These are phyloP conservation scores for Thalassiosira profunda DNA, from an alignment of 108 stramenopile species.

Conservation along the genomic window DNA sequence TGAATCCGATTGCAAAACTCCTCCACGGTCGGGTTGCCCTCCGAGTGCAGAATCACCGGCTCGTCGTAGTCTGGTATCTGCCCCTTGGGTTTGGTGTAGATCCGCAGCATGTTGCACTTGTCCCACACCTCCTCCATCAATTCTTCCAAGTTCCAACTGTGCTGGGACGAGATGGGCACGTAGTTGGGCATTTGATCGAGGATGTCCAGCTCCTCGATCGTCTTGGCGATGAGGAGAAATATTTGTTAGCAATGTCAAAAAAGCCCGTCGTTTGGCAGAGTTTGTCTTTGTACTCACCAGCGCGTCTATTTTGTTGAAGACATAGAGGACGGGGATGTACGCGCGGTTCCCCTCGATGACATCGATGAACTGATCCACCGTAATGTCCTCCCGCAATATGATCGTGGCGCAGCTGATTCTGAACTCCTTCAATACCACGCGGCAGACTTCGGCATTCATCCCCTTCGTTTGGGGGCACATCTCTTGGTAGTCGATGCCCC, in stretches of 20 bases:
- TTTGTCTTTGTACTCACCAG: too few species aligned
- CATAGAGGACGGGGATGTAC: constrained; percentile 97
- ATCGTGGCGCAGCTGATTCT: constrained; percentile 93
- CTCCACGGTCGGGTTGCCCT: constrained; percentile 92
- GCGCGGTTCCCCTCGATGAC: constrained; percentile 96
- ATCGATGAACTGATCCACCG: constrained; percentile 98
- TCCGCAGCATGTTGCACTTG: constrained; percentile 94
- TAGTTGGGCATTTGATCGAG: constrained; percentile 98
- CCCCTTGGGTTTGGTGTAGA: constrained; percentile 99
- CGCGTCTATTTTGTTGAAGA: constrained; percentile 99
- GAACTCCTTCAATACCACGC: constrained; percentile 94
- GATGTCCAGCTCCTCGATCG: constrained; percentile 99
- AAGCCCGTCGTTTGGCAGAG: too few species aligned
- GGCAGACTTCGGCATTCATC: constrained; percentile 86
- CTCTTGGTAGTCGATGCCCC: constrained; percentile 96
- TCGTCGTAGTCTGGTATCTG: constrained; percentile 98
- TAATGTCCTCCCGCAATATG: constrained; percentile 91
- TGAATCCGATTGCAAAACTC: constrained; percentile 98
- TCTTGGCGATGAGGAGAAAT: too few species aligned
- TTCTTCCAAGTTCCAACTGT: constrained; percentile 98
- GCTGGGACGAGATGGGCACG: constrained; percentile 92
- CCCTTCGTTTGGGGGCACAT: constrained; percentile 83
- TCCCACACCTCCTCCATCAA: constrained; percentile 95
- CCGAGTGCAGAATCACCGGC: constrained; percentile 98
- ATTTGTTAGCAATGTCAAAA: too few species aligned